phyloP scores from a whole-genome alignment of 352 stramenopile species.

The Phytophthora lateralis region DNA sequence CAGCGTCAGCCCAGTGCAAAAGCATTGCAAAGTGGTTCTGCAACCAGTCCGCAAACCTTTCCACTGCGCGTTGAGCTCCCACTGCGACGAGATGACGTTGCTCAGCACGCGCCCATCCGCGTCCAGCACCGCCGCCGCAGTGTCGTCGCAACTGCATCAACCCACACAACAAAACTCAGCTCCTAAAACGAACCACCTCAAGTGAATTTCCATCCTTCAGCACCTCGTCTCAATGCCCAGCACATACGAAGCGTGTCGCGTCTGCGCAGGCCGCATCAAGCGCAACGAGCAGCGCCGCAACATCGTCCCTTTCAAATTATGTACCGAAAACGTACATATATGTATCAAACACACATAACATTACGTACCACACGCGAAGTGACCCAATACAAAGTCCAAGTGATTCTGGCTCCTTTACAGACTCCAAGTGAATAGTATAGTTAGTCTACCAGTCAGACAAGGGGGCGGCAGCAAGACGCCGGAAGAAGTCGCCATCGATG shows the following conservation, averaged over 20 bases:
- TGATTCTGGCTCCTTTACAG: too few relatives aligned
- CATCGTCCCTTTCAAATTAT: constrained; percentile 8
- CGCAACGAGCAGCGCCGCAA: constrained; percentile 2
- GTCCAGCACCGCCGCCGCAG: constrained; percentile 89
- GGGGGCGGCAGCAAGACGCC: constrained; percentile 4
- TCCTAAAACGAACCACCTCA: not conserved
- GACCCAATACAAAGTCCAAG: too few relatives aligned
- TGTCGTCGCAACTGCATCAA: constrained; percentile 92
- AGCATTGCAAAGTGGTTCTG: constrained; percentile 7
- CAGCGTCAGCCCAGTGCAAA: not conserved
- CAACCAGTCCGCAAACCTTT: constrained; percentile 47
- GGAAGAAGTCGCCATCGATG: constrained; percentile 14
- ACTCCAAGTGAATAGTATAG: not conserved
- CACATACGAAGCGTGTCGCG: constrained; percentile 67
- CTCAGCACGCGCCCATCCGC: constrained; percentile 92
- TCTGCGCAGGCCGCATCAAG: not conserved
- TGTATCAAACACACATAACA: not conserved
- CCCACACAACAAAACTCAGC: not conserved
- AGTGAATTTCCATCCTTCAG: not conserved
- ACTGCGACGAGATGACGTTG: constrained; percentile 94
- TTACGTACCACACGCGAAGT: too few relatives aligned
- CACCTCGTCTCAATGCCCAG: constrained; percentile 95
- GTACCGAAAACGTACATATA: not conserved
- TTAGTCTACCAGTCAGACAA: constrained; percentile 20
- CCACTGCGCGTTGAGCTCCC: constrained; percentile 87